phyloP scores from a whole-genome alignment of 2,329 filamentous ascomycete genomes.

The Colletotrichum sp. region DNA sequence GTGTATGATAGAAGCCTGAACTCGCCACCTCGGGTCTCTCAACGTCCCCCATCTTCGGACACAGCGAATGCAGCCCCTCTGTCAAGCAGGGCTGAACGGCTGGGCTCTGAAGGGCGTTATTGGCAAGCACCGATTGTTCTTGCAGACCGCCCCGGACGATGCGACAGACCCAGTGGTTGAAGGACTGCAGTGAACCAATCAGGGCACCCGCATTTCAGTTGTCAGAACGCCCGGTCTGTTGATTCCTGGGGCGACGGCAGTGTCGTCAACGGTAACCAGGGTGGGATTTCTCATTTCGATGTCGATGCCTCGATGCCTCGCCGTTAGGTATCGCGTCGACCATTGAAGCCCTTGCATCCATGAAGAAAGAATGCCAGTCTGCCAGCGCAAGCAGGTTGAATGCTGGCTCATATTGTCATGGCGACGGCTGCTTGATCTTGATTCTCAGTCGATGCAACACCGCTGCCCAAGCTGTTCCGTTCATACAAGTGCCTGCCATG shows the following conservation, averaged over 20 bases:
- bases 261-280: constrained; percentile 10
- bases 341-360: not conserved
- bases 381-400: not conserved
- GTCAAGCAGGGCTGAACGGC: not conserved
- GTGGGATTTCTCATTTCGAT: constrained; percentile 2
- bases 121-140: not conserved
- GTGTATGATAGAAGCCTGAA: not conserved
- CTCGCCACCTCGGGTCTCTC: not conserved
- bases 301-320: constrained; percentile 11
- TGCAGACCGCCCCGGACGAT: not conserved
- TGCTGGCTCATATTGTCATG: not conserved
- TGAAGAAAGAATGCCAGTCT: not conserved
- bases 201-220: not conserved
- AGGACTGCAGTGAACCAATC: not conserved
- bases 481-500: not conserved
- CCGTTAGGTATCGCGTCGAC: not conserved
- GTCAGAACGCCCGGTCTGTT: not conserved
- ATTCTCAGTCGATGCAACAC: not conserved
- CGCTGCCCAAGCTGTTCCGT: not conserved
- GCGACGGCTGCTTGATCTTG: not conserved
- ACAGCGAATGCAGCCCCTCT: not conserved
- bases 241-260: not conserved
- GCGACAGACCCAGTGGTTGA: not conserved
- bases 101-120: not conserved
- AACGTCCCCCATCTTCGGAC: not conserved